Evolutionary conservation across 2,329 filamentous ascomycete species (phyloP), one percentile per base, ranked within the genome.

Genomic region (Pseudocercospora musae): DNA sequence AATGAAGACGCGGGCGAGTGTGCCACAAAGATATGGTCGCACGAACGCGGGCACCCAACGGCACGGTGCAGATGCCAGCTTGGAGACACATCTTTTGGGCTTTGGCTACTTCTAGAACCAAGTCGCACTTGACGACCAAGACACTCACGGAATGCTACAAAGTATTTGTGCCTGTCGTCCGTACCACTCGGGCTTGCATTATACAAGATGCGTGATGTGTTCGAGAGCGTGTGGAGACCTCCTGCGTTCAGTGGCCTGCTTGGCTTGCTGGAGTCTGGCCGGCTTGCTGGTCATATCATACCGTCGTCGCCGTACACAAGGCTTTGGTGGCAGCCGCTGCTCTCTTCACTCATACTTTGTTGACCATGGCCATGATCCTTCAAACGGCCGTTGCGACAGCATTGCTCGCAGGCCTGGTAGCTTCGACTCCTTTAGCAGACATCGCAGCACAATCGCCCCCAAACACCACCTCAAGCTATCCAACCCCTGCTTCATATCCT

Each of bases 111-210:
- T 63, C 58, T 42, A 63, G 58, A 60, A 58, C 62, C 44, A 55
- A 60, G 62, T 63, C 48, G 54, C 62, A 63, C 62, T 58, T 63
- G 62, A 63, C 62, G 58, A 63, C 62, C 52, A 58, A 27, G 54
- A 58, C 53, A 59, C 56, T 60, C 58, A 55, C 50, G 53, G 62
- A 50, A 60, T 58, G 37, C 46, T 63, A 50, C 58, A 63, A 55
- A 58, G 53, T 60, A 55, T 60, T 60, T 60, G 62, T 60, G 40
- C 58, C 40, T 58, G 58, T 56, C 31, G 55, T 48, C 55, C 29
- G 62, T 63, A 63, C 62, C 33, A 58, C 62, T 58, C 33, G 46
- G 58, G 58, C 62, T 60, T 55, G 40, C 23, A 20, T 7, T 23
- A 11, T 58, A 63, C 33, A 63, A 54, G 25, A 60, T 63, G 62